Conservation (phyloP, 257 asterid genomes). For the Agastache rugosa region DNA sequence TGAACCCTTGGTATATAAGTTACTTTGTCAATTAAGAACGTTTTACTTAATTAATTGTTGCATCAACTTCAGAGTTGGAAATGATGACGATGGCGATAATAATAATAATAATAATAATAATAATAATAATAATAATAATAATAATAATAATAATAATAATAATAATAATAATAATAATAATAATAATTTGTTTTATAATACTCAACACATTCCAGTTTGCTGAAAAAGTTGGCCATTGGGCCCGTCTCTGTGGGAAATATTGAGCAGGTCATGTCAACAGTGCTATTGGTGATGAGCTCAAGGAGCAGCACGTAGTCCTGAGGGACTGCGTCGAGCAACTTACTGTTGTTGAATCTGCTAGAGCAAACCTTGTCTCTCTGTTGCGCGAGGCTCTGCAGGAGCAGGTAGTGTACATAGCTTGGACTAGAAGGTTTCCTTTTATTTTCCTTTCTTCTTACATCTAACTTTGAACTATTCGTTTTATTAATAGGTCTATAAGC, state of each 20-base stretch:
- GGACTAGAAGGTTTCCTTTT: not conserved
- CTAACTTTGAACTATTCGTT: conserved; percentile 30
- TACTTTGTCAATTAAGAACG: too few relatives aligned
- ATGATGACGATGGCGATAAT: not conserved
- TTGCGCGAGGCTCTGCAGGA: conserved; percentile 83
- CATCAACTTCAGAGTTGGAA: too few relatives aligned
- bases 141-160: not conserved
- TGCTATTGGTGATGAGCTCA: conserved; percentile 61
- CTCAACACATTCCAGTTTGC: too few relatives aligned
- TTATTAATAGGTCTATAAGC: conserved; percentile 66
- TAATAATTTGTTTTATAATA: too few relatives aligned
- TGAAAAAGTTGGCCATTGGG: not conserved
- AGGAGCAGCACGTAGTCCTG: conserved; percentile 70
- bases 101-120: not conserved
- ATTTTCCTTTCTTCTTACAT: conserved; percentile 15
- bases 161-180: not conserved
- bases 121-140: not conserved
- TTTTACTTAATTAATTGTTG: too few relatives aligned
- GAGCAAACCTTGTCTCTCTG: conserved; percentile 71
- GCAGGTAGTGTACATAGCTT: conserved; percentile 68
- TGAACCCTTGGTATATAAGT: too few relatives aligned
- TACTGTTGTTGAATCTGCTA: conserved; percentile 62
- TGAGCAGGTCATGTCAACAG: conserved; percentile 39
- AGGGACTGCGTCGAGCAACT: conserved; percentile 80
- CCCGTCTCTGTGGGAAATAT: conserved; percentile 37